phyloP scores from a whole-genome alignment of 1,284 basidiomycete species.

The Pseudozyma hubeiensis region DNA sequence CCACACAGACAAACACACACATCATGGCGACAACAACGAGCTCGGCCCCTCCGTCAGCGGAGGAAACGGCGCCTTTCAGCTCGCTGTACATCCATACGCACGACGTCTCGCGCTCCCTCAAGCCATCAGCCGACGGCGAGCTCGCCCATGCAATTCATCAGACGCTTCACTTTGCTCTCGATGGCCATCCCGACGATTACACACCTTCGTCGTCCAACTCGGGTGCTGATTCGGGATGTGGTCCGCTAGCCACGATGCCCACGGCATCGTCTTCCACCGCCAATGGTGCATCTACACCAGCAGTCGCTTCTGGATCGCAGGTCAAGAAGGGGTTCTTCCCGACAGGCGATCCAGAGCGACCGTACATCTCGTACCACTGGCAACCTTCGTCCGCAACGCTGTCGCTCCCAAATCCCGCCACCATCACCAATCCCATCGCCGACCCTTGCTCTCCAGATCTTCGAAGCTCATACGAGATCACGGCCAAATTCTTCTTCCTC shows the following conservation, averaged over 20 bases:
- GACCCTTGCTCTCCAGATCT: slow-evolving; percentile 56
- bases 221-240: slow-evolving; percentile 28
- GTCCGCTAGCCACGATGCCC: slow-evolving; percentile 41
- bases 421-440: slow-evolving; percentile 53
- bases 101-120: slow-evolving; percentile 57
- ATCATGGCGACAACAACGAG: slow-evolving; percentile 5
- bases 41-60: not conserved
- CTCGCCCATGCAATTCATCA: slow-evolving; percentile 62
- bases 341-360: slow-evolving; percentile 36
- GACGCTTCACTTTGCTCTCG: slow-evolving; percentile 62
- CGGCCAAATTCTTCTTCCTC: slow-evolving; percentile 63
- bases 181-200: slow-evolving; percentile 60
- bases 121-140: slow-evolving; percentile 60
- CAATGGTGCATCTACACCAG: slow-evolving; percentile 1
- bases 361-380: slow-evolving; percentile 59
- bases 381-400: slow-evolving; percentile 27
- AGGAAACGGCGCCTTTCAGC: slow-evolving; percentile 8
- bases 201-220: slow-evolving; percentile 22
- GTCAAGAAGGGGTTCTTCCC: slow-evolving; percentile 53
- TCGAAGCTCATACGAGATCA: slow-evolving; percentile 58
- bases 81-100: slow-evolving; percentile 60
- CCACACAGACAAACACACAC: not conserved
- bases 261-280: slow-evolving; percentile 12
- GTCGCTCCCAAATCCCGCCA: slow-evolving; percentile 52
- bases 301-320: not conserved